Evolutionary conservation across 2,329 filamentous ascomycete genomes (phyloP), one percentile per base, ranked within the genome.

Genomic region (Colletotrichum abscissum): DNA sequence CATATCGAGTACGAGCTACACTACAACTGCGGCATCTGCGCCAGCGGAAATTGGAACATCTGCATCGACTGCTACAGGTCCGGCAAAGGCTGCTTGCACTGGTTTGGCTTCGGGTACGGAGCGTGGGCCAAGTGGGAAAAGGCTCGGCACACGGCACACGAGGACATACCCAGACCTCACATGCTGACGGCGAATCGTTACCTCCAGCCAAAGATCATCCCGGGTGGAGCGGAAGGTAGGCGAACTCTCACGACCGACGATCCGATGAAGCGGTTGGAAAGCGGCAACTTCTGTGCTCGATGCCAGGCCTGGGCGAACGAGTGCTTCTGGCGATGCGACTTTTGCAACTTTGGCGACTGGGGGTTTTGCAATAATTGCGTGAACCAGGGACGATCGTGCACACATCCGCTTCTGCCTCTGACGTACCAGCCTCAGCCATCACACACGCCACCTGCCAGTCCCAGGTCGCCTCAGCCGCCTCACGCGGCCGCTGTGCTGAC

Each of bases 331-430:
- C 92, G 94, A 75, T 98, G 96, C 81, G 91, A 93, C 72, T 81
- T 88, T 30, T 98, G 96, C 83, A 98, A 98, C 78, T 92, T 97
- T 75, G 96, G 95, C 5, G 95, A 97, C 79, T 98, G 95, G 95
- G 96, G 96, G 0, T 98, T 94, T 80, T 98, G 96, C 83, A 95
- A 95, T 77, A 85, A 88, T 73, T 98, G 96, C 76, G 94, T 98
- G 35, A 95, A 96, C 72, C 91, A 92, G 80, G 95, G 94, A 19
- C 88, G 88, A 73, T 93, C 92, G 73, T 98, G 96, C 82, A 93
- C 92, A 0, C 96, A 98, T 79, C 88, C 93, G 7, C 86, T 98
- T 0, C 85, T 97, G 0, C 94, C 95, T 0, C 85, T 97, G 57
- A 90, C 92, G 1, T 92, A 95, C 76, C 86, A 89, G 57, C 81